Base-by-base conservation (phyloP, 768 basidiomycete genomes). In the Xerocomellus chrysenteron region DNA sequence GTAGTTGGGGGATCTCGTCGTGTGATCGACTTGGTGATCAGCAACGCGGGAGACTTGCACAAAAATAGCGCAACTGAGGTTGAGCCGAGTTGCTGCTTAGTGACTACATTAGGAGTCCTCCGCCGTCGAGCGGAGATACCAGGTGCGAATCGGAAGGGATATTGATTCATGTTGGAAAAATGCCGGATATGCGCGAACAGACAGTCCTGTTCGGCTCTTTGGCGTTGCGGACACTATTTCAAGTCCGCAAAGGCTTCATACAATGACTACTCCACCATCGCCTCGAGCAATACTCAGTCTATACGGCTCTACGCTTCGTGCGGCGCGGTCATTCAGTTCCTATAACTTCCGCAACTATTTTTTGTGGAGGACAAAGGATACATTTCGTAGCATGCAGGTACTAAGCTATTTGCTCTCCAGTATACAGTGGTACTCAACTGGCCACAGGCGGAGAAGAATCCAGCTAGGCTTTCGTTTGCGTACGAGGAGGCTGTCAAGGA, bases 271-370 rank as follows among this genome's bases (percentile, higher is more conserved):
- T 14, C 68, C 81, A 57, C 88, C 91, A 17, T 83, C 82, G 35
- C 78, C 82, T 42, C 77, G 81, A 47, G 82, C 88, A n/a, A 78
- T 95, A 39, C 76, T 85, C 35, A 79, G 79, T 45, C 83, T 97
- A n/a, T 94, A 96, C 69, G 72, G 83, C n/a, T 77, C 84, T 28
- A 87, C 82, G 64, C 81, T 94, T 52, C 82, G 87, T 58, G 82
- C 88, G 5, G 85, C 93, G 30, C 81, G 82, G 55, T 82, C 86
- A 17, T 97, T 96, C 76, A 85, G 85, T 68, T 92, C 93, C 12
- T 97, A 96, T 76, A 97, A 97, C 75, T 96, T 95, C 71, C 81
- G 92, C 21, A 78, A 85, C 50, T 96, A 96, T 72, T 96, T 94
- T 68, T 61, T 88, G 30, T 73, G 76, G 10, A 78, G 84, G 37